Conservation (phyloP, 176 grass and related monocot genomes). For the Musa itinerans region DNA sequence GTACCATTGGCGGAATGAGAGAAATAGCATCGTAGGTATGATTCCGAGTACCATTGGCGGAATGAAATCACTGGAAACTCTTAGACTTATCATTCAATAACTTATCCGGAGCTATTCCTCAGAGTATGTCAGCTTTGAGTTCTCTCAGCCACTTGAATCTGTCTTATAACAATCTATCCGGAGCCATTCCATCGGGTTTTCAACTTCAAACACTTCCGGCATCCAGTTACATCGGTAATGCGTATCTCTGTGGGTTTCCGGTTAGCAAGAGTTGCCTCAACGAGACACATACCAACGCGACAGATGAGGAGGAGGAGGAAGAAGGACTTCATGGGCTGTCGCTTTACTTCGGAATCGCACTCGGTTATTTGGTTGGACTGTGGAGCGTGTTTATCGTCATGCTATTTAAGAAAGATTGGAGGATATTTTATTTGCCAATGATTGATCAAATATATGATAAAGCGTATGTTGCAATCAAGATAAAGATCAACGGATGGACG, state of each 20-base stretch:
- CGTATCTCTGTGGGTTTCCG: slow-evolving; percentile 12
- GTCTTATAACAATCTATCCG: slow-evolving; percentile 1
- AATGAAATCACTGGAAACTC: slow-evolving; percentile 14
- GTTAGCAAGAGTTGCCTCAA: slow-evolving; percentile 6
- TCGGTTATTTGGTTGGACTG: not conserved
- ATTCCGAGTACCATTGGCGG: slow-evolving; percentile 9
- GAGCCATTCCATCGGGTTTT: not conserved
- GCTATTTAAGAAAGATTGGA: not conserved
- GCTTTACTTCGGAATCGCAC: not conserved
- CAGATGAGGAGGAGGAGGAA: not conserved
- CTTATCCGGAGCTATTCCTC: slow-evolving; percentile 1
- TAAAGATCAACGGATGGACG: not conserved
- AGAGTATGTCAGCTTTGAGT: not conserved
- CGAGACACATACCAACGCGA: not conserved
- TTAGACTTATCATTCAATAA: slow-evolving; percentile 13
- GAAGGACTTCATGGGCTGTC: not conserved
- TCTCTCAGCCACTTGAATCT: not conserved
- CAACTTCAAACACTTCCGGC: slow-evolving; percentile 8
- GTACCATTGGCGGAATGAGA: slow-evolving; percentile 1
- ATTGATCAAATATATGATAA: slow-evolving; percentile 1
- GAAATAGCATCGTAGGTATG: not conserved
- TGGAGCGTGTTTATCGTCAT: slow-evolving; percentile 10
- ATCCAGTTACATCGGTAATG: slow-evolving; percentile 14
- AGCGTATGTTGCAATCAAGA: not conserved
- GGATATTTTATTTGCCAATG: not conserved